A percentile compares a stretch with the other conserved stretches of the same genome.
phyloP scores from a whole-genome alignment of 2,329 filamentous ascomycete species.

The Colletotrichum spaethianum region DNA sequence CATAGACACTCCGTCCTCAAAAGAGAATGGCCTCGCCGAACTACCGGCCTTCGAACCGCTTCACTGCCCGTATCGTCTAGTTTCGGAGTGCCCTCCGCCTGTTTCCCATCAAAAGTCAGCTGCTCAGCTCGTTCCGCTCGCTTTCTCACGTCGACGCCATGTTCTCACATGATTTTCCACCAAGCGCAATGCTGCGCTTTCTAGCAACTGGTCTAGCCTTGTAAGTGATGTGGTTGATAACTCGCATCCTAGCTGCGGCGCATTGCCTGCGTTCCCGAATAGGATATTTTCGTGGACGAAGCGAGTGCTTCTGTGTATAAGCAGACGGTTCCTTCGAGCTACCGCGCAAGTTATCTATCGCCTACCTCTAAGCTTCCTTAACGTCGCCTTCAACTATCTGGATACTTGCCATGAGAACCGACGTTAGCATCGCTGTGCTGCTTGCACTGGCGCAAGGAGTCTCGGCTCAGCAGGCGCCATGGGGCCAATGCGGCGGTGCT shows the following conservation, averaged over 20 bases:
- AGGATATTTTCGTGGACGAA: not conserved
- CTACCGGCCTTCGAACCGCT: not conserved
- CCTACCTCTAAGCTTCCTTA: not conserved
- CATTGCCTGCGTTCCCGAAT: not conserved
- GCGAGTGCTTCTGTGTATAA: conserved; percentile 20
- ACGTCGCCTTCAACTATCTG: not conserved
- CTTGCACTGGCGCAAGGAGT: not conserved
- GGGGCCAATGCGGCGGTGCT: conserved; percentile 37
- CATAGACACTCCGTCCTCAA: conserved; percentile 19
- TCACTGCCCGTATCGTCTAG: not conserved
- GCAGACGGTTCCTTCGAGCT: not conserved
- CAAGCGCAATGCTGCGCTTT: conserved; percentile 9
- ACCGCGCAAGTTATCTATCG: too few relatives aligned
- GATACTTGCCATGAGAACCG: conserved; percentile 3
- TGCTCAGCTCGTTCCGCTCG: not conserved
- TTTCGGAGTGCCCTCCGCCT: not conserved
- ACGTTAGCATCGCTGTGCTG: not conserved
- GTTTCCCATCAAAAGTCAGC: not conserved
- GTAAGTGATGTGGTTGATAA: not conserved
- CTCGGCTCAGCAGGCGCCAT: conserved; percentile 19
- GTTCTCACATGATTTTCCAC: conserved; percentile 18
- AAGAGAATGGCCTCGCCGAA: not conserved
- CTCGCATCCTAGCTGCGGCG: not conserved
- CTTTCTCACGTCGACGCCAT: not conserved
- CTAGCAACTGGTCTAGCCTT: conserved; percentile 8